phyloP scores from a whole-genome alignment of 345 rosid genomes.

The Passiflora organensis region DNA sequence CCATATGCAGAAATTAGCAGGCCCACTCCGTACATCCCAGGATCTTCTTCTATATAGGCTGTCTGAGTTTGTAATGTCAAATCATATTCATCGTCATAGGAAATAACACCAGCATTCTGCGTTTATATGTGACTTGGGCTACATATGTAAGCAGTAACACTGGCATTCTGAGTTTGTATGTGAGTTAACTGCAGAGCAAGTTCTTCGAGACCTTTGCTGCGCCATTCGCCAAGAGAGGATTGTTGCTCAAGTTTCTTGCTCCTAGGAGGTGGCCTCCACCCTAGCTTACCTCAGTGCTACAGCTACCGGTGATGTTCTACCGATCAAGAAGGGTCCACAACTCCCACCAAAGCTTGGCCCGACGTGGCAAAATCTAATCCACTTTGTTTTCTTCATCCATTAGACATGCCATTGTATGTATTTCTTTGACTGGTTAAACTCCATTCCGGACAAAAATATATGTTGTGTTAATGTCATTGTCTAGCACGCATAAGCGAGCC shows the following conservation, averaged over 20 bases:
- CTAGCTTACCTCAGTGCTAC: slow-evolving; percentile 65
- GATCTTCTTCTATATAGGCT: too few relatives aligned
- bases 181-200: slow-evolving; percentile 63
- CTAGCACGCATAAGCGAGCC: not conserved
- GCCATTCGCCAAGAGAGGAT: slow-evolving; percentile 94
- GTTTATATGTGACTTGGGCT: too few relatives aligned
- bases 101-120: too few relatives aligned
- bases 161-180: not conserved
- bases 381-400: slow-evolving; percentile 1
- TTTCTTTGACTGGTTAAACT: slow-evolving; percentile 13
- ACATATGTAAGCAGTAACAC: not conserved
- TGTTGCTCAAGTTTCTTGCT: slow-evolving; percentile 89
- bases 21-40: too few relatives aligned
- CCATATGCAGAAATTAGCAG: too few relatives aligned
- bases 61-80: too few relatives aligned
- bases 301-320: slow-evolving; percentile 66
- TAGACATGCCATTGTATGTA: slow-evolving; percentile 22
- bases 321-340: slow-evolving; percentile 92
- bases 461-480: not conserved
- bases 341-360: slow-evolving; percentile 88
- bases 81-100: too few relatives aligned
- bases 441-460: not conserved
- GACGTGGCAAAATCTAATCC: slow-evolving; percentile 75
- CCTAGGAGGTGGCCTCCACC: slow-evolving; percentile 75
- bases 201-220: slow-evolving; percentile 91